Evolutionary conservation across 192 early-diverging fungal genomes (phyloP), one percentile per base, ranked within the genome.

Genomic region (Geranomyces variabilis): DNA sequence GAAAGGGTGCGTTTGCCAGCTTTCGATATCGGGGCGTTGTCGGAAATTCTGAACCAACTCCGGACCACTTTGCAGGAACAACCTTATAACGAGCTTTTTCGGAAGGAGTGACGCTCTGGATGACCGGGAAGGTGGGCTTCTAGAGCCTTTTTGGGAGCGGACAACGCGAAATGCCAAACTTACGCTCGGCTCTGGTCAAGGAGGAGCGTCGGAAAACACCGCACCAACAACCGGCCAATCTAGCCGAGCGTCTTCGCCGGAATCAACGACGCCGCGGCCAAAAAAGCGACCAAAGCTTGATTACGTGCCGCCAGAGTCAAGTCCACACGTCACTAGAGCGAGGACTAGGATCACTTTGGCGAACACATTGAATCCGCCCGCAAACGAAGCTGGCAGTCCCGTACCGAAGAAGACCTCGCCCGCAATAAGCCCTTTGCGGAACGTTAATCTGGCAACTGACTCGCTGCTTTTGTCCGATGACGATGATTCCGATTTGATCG

Each of bases 21-120:
- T 24, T 17, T 31, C 58, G 41, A 45, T 5, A 29, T 36, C n/a
- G 43, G 8, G n/a, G 41, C 3, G 21, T 10, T n/a, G 14, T 6
- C 43, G n/a, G 21, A 19, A 6, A 33, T 5, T 4, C 17, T 26
- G 28, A 60, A 7, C 22, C 7, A 17, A 60, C 2, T 17, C 28
- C 26, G 9, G 29, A 26, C 2, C 1, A 60, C 31, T 22, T 21
- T 64, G 15, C 21, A 64, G 63, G 8, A 64, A 45, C 43, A 36
- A n/a, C 14, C 63, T 64, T 3, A 64, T 64, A n/a, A 64, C 63
- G 28, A 64, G 14, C 14, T 64, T 24, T 29, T 64, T 64, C 21
- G 41, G n/a, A 41, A 64, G 9, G 21, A 21, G 6, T 45, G 44
- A 46, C 43, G 28, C 19, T 45, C 34, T 24, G 14, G 43, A 41